These are phyloP conservation scores for Gossypium laxum DNA, from an alignment of 441 rosid genomes.

Conservation along the genomic window DNA sequence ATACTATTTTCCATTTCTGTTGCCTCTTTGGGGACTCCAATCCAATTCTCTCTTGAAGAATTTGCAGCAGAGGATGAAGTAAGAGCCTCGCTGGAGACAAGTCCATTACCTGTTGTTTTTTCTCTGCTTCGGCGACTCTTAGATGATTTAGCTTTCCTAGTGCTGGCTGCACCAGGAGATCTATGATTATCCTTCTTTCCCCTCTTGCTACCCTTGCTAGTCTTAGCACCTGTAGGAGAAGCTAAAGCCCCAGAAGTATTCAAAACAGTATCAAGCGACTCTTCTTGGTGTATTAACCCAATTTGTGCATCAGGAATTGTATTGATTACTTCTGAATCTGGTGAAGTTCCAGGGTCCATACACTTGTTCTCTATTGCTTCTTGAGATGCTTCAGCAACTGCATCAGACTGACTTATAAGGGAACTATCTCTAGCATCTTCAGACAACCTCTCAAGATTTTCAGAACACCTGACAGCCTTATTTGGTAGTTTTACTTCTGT, in stretches of 20 bases:
- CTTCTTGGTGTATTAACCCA: slow-evolving; percentile 35
- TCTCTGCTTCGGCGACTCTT: slow-evolving; percentile 34
- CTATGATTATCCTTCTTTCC: slow-evolving; percentile 43
- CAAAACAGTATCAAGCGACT: slow-evolving; percentile 28
- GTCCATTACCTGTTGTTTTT: slow-evolving; percentile 19
- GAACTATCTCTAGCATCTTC: slow-evolving; percentile 32
- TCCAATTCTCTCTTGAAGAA: slow-evolving; percentile 28
- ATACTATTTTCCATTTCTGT: slow-evolving; percentile 15
- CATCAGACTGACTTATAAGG: slow-evolving; percentile 26
- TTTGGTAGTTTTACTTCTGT: slow-evolving; percentile 23
- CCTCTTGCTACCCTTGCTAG: slow-evolving; percentile 23
- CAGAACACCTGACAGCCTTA: slow-evolving; percentile 27
- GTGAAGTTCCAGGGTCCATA: slow-evolving; percentile 78
- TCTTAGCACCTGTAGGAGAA: slow-evolving; percentile 22
- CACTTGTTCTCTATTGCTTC: slow-evolving; percentile 35
- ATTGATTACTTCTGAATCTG: slow-evolving; percentile 97
- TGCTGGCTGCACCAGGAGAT: slow-evolving; percentile 23
- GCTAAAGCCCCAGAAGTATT: slow-evolving; percentile 28
- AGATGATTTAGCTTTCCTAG: slow-evolving; percentile 31
- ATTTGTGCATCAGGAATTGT: slow-evolving; percentile 46
- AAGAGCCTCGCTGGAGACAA: slow-evolving; percentile 23
- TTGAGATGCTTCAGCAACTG: slow-evolving; percentile 32
- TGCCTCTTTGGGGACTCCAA: slow-evolving; percentile 21
- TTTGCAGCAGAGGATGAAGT: slow-evolving; percentile 23
- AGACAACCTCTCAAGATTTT: slow-evolving; percentile 28